Evolutionary conservation across 306 rosid genomes (phyloP), one percentile per base, ranked within the genome.

Genomic region (Cicer yamashitae): DNA sequence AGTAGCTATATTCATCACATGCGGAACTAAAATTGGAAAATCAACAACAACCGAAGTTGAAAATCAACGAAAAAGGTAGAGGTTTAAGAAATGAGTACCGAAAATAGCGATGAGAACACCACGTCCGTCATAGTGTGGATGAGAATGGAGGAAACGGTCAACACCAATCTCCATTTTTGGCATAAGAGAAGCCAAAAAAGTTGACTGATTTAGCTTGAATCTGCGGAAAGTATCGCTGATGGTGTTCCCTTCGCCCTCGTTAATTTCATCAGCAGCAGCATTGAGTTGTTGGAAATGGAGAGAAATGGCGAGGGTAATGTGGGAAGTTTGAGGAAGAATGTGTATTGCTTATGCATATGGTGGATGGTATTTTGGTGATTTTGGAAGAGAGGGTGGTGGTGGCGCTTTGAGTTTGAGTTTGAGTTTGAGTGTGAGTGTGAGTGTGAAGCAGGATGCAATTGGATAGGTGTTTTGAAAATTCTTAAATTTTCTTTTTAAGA

Each of bases 161-260:
- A 85, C 96, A 8, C 87, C 96, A 77, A 89, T 94, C 83, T 94
- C 98, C 47, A 87, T 82, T 91, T 91, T 94, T 25, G 98, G 98
- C 98, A 94, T 94, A 77, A 94, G 96, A 6, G 98, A 94, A 69
- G 97, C 91, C 13, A 94, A 52, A 82, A 94, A 94, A 5, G 93
- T 86, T 0, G 97, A 89, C 74, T 92, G 92, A 84, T 76, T 91
- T 66, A 94, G 90, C 81, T 87, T 90, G 80, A 87, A 86, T 41
- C 59, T 87, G 17, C 82, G 65, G 30, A 81, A 30, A 71, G 75
- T 79, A 22, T 70, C 88, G 50, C 82, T 60, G 22, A 17, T 80
- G n/a, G n/a, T 65, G 7, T 67, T 71, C 7, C 51, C 54, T 18
- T 39, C 17, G 74, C 64, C 2, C 10, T 4, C 4, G 8, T 18